These are phyloP conservation scores for Nicotiana paniculata DNA, from an alignment of 257 asterid genomes.

Conservation along the genomic window DNA sequence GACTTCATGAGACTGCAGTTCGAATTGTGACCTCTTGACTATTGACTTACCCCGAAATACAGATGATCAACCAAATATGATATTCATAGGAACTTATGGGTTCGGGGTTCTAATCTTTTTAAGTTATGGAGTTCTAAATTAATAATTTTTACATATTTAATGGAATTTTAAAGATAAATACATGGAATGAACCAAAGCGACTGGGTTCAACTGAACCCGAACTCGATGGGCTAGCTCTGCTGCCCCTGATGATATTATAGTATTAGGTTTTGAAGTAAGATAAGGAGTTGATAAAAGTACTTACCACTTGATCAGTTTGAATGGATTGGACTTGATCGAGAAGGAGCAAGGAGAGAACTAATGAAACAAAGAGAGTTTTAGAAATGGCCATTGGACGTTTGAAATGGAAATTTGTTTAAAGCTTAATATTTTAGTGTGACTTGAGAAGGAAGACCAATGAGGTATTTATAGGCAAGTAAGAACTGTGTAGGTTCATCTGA, in stretches of 20 bases:
- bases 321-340: constrained; percentile 45
- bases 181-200: too few species aligned
- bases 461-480: constrained; percentile 8
- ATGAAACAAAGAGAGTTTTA: constrained; percentile 28
- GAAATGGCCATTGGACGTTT: constrained; percentile 37
- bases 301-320: constrained; percentile 37
- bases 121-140: too few species aligned
- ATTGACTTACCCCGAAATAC: background rate
- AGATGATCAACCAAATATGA: too few species aligned
- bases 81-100: too few species aligned
- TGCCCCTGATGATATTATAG: background rate
- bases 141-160: too few species aligned
- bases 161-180: too few species aligned
- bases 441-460: background rate
- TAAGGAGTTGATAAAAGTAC: background rate
- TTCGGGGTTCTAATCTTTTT: too few species aligned
- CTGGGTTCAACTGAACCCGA: too few species aligned
- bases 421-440: background rate
- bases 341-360: constrained; percentile 35
- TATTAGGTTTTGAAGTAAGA: background rate
- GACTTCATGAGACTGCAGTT: background rate
- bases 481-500: background rate
- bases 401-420: background rate
- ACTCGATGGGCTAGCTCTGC: too few species aligned
- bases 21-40: background rate